Conservation (phyloP, 129 eudicot species). For the sunflower (Helianthus annuus) region HanXRQr2.0-SUNRISE NC_035439.2:140724405-140724904, state of each 20-base stretch:
- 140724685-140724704: neutral
- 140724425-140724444: neutral
- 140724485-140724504: constrained; percentile 13
- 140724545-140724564: constrained; percentile 35
- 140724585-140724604: constrained; percentile 34
- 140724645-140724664: neutral
- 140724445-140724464: constrained; percentile 1
- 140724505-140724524: constrained; percentile 16
- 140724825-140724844: neutral
- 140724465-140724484: constrained; percentile 16
- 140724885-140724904: constrained; percentile 56
- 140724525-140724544: constrained; percentile 37
- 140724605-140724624: neutral
- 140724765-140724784: neutral
- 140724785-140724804: neutral
- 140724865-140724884: constrained; percentile 33
- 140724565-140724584: constrained; percentile 40
- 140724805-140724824: neutral
- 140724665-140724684: constrained; percentile 42
- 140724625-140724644: constrained; percentile 38
- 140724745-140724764: constrained; percentile 12
- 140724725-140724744: constrained; percentile 39
- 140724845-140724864: constrained; percentile 33
- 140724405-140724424: neutral
- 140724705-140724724: constrained; percentile 46